Conservation (phyloP, 768 basidiomycete genomes). For the Gyrodon lividus region DNA sequence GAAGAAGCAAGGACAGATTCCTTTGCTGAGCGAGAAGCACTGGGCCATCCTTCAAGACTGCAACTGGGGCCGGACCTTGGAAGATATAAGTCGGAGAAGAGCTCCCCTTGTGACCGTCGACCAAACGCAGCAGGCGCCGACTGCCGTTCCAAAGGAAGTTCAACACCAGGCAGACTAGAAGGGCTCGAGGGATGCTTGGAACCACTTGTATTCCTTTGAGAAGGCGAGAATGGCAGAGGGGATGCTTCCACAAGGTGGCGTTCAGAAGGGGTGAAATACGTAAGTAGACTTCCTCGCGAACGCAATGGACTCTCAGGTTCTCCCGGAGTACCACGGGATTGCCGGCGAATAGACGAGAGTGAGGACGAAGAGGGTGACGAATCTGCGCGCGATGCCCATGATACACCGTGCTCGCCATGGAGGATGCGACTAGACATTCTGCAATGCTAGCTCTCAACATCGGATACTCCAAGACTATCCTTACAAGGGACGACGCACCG, state of each 20-base stretch:
- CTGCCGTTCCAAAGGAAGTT: constrained; percentile 13
- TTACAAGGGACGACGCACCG: constrained; percentile 47
- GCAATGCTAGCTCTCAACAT: constrained; percentile 1
- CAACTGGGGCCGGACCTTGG: constrained; percentile 35
- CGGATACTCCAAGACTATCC: not conserved
- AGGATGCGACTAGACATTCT: constrained; percentile 70
- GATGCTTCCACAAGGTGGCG: constrained; percentile 43
- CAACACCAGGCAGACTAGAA: not conserved
- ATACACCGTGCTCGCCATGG: constrained; percentile 46
- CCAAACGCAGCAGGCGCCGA: constrained; percentile 58
- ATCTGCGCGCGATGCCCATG: constrained; percentile 54
- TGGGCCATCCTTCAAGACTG: not conserved
- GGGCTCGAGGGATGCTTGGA: not conserved
- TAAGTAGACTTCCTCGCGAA: constrained; percentile 1
- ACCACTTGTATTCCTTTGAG: not conserved
- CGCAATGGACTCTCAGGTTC: constrained; percentile 11
- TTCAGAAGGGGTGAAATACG: constrained; percentile 39
- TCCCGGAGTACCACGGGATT: constrained; percentile 10
- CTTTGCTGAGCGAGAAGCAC: not conserved
- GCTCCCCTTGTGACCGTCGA: constrained; percentile 29
- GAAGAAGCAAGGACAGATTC: not conserved
- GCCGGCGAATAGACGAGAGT: constrained; percentile 23
- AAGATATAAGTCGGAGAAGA: constrained; percentile 28
- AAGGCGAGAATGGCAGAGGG: constrained; percentile 33
- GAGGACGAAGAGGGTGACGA: constrained; percentile 29